phyloP scores from a whole-genome alignment of 805 yeast genomes.

The Saccharomyces jurei region DNA sequence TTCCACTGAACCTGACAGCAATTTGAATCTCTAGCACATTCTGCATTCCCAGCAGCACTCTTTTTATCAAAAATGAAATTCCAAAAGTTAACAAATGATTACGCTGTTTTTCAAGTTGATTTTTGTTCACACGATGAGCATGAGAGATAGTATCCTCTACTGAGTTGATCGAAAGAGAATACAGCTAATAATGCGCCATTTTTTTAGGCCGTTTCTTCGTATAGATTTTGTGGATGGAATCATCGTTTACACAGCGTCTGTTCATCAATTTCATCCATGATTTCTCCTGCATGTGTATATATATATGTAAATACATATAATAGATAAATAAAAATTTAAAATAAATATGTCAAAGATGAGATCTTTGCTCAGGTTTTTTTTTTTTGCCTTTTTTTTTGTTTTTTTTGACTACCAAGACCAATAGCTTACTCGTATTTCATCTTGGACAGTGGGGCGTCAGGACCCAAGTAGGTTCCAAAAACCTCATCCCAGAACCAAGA shows the following conservation, averaged over 20 bases:
- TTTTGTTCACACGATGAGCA: too few species aligned
- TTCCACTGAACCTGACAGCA: too few species aligned
- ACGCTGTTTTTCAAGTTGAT: background rate
- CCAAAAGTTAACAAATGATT: background rate
- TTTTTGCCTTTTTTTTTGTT: background rate
- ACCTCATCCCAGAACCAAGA: slow-evolving; percentile 89
- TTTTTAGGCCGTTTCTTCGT: background rate
- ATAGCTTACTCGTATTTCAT: slow-evolving; percentile 27
- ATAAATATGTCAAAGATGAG: background rate
- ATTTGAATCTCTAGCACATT: too few species aligned
- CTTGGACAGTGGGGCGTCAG: slow-evolving; percentile 29
- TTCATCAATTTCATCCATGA: background rate
- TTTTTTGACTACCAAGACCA: background rate
- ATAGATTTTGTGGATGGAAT: background rate
- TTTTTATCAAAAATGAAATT: background rate
- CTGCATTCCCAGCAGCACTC: background rate
- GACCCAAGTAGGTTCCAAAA: slow-evolving; percentile 70
- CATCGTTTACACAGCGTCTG: background rate
- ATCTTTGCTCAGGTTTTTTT: background rate
- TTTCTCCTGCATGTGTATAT: background rate
- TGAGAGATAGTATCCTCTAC: background rate
- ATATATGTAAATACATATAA: background rate
- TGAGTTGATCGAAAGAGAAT: too few species aligned
- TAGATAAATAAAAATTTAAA: background rate
- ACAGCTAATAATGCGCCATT: background rate